Percentiles rank a stretch among this genome's conserved stretches.
Conservation (phyloP, 208 protist genomes). For the Trypanosomatidae sp. region DNA sequence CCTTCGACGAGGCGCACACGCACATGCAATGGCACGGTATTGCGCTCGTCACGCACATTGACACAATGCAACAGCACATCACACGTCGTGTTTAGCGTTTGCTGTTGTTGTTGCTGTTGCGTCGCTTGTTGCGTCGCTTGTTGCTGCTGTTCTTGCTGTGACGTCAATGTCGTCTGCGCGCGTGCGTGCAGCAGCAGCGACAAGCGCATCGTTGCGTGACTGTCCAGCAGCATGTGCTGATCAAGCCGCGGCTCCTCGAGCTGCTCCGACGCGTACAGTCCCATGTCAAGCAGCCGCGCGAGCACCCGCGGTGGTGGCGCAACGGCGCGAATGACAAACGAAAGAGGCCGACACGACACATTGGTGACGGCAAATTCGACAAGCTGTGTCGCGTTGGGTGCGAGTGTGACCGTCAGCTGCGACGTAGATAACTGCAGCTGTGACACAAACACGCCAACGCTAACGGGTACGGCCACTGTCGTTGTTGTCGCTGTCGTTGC, state of each 20-base stretch:
- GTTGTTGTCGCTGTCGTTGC: not conserved
- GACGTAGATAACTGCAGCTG: constrained; percentile 35
- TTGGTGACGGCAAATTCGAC: constrained; percentile 66
- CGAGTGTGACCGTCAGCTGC: constrained; percentile 56
- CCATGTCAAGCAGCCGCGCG: constrained; percentile 39
- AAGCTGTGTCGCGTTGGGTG: constrained; percentile 57
- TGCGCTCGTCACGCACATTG: too few species aligned
- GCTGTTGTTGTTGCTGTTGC: too few species aligned
- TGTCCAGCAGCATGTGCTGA: constrained; percentile 36
- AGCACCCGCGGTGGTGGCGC: constrained; percentile 45
- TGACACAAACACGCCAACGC: constrained; percentile 56
- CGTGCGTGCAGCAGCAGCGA: too few species aligned
- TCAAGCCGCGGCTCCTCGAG: constrained; percentile 68
- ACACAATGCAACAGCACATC: too few species aligned
- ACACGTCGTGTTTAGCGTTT: too few species aligned
- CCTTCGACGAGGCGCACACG: too few species aligned
- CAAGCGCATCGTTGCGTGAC: constrained; percentile 59
- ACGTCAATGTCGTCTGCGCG: too few species aligned
- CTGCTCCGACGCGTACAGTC: constrained; percentile 55
- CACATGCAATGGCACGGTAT: too few species aligned
- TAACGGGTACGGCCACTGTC: constrained; percentile 22
- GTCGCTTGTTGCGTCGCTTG: too few species aligned
- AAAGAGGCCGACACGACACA: constrained; percentile 30
- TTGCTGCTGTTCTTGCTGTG: too few species aligned
- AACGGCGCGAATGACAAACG: constrained; percentile 70